phyloP scores from a whole-genome alignment of 2,329 filamentous ascomycete genomes.

The Scorias spongiosa region DNA sequence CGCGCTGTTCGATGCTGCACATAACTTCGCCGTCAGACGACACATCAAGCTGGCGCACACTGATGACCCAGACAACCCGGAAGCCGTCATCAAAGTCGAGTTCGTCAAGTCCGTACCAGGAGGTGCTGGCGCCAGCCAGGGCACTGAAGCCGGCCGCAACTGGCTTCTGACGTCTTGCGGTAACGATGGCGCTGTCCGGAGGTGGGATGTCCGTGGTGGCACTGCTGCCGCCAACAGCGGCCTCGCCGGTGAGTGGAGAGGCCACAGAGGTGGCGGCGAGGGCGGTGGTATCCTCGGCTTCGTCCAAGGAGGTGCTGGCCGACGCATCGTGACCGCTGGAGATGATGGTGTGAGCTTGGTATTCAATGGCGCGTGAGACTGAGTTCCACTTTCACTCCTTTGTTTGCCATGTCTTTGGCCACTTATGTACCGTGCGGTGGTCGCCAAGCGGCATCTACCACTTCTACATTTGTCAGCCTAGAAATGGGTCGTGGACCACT shows the following conservation, averaged over 20 bases:
- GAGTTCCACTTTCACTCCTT: no score
- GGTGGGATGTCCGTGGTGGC: constrained; percentile 69
- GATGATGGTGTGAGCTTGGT: constrained; percentile 64
- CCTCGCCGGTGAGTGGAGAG: constrained; percentile 74
- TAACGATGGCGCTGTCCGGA: constrained; percentile 77
- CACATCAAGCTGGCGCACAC: constrained; percentile 73
- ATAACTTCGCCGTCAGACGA: constrained; percentile 73
- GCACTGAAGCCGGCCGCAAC: constrained; percentile 16
- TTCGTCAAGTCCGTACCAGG: constrained; percentile 45
- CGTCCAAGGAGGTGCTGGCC: constrained; percentile 62
- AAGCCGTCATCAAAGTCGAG: constrained; percentile 82
- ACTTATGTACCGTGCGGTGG: no score
- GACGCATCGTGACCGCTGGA: constrained; percentile 71
- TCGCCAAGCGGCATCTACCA: no score
- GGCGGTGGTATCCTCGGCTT: constrained; percentile 83
- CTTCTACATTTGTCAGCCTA: no score
- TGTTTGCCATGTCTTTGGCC: no score
- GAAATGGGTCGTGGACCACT: no score
- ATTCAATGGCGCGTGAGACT: constrained; percentile 34
- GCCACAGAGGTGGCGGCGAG: constrained; percentile 71
- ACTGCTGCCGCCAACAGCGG: constrained; percentile 53
- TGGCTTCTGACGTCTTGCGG: constrained; percentile 77
- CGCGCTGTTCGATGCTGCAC: constrained; percentile 70
- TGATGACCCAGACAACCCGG: constrained; percentile 30
- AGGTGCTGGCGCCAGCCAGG: constrained; percentile 17